phyloP scores from a whole-genome alignment of 805 yeast species.

The Clavispora fructus region DNA sequence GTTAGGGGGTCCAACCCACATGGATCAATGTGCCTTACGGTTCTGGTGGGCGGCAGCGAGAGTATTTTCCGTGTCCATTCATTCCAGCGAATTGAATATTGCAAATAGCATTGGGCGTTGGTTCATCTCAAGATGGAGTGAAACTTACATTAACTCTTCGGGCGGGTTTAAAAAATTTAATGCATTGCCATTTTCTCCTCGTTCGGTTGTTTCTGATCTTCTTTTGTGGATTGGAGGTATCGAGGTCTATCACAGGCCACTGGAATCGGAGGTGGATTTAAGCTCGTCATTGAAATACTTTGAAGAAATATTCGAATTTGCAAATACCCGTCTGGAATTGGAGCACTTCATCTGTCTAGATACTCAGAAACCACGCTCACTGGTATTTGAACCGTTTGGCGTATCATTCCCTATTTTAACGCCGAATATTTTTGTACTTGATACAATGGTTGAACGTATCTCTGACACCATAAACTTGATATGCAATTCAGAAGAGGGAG shows the following conservation, averaged over 20 bases:
- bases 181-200: neutral
- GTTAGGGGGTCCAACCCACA: constrained; percentile 52
- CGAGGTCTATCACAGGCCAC: neutral
- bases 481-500: neutral
- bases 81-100: constrained; percentile 11
- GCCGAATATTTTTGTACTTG: neutral
- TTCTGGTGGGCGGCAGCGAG: constrained; percentile 48
- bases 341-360: neutral
- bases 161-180: constrained; percentile 3
- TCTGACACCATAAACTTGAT: neutral
- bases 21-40: constrained; percentile 42
- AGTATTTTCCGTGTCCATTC: neutral
- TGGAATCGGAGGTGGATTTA: neutral
- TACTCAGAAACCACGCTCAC: neutral
- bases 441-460: neutral
- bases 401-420: neutral
- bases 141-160: constrained; percentile 8
- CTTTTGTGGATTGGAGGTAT: constrained; percentile 41
- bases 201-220: constrained; percentile 15
- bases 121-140: constrained; percentile 45
- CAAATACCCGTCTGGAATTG: neutral
- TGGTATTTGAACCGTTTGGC: neutral
- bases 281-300: neutral
- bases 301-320: neutral
- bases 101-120: constrained; percentile 40